Percentiles rank a stretch among this genome's conserved stretches.
phyloP scores from a whole-genome alignment of 768 basidiomycete genomes.

The Leccinum longicurvipes region DNA sequence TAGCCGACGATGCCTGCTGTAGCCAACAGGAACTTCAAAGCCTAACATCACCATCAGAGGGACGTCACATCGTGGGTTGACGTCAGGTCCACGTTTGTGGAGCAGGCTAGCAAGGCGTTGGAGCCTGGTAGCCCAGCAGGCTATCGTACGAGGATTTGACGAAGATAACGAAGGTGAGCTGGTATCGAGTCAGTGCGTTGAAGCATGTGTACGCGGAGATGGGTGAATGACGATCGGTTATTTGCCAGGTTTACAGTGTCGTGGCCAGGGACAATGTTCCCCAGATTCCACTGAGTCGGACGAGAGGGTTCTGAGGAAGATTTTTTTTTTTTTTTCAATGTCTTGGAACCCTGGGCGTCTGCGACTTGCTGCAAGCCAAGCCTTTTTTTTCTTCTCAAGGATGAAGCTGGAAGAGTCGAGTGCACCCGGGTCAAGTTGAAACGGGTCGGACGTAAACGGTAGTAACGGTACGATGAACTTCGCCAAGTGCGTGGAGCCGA shows the following conservation, averaged over 20 bases:
- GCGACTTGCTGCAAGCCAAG: too few relatives aligned
- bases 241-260: not conserved
- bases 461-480: constrained; percentile 13
- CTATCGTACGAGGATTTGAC: not conserved
- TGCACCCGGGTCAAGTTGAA: not conserved
- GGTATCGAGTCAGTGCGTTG: too few relatives aligned
- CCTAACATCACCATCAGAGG: not conserved
- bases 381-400: too few relatives aligned
- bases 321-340: too few relatives aligned
- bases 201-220: too few relatives aligned
- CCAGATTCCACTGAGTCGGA: too few relatives aligned
- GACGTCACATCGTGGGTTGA: not conserved
- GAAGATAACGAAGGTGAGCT: not conserved
- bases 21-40: not conserved
- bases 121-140: not conserved
- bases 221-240: too few relatives aligned
- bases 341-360: too few relatives aligned
- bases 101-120: not conserved
- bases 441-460: not conserved
- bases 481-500: constrained; percentile 6
- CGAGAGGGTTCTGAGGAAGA: too few relatives aligned
- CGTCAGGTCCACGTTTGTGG: not conserved
- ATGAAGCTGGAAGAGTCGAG: too few relatives aligned
- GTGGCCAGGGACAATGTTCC: too few relatives aligned
- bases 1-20: not conserved